Evolutionary conservation across 257 asterid genomes (phyloP).

Genomic region (Ilex asprella): DNA sequence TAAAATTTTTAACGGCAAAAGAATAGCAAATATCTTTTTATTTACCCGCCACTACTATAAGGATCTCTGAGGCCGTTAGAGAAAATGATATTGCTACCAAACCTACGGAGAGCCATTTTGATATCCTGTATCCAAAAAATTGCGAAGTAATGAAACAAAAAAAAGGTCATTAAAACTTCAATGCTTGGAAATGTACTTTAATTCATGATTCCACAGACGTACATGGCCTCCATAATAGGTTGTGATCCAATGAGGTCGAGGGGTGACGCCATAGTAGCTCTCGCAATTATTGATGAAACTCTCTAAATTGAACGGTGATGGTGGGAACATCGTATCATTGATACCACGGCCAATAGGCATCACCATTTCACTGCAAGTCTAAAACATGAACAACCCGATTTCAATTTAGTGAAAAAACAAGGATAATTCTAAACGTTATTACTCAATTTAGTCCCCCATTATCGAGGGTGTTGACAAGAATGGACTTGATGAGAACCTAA

Average conservation of each 20-base stretch:
- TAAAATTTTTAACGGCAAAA: too few relatives aligned
- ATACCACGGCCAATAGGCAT: constrained; percentile 35
- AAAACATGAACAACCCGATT: background rate
- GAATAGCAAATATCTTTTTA: background rate
- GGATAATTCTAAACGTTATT: too few relatives aligned
- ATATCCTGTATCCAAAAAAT: background rate
- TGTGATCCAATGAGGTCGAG: constrained; percentile 48
- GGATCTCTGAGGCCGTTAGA: constrained; percentile 1
- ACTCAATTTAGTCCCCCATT: too few relatives aligned
- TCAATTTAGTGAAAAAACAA: background rate
- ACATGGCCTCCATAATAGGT: constrained; percentile 14
- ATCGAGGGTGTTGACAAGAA: too few relatives aligned
- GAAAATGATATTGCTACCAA: background rate
- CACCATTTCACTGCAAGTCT: constrained; percentile 54
- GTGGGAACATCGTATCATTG: constrained; percentile 31
- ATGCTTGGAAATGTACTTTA: background rate
- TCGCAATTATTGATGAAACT: constrained; percentile 16
- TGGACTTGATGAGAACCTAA: too few relatives aligned
- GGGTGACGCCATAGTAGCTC: constrained; percentile 24
- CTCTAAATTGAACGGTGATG: constrained; percentile 20
- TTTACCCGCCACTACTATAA: background rate
- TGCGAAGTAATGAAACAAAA: background rate
- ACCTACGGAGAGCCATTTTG: background rate
- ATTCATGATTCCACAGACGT: background rate
- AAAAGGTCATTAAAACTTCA: background rate